Evolutionary conservation across 139 green algal genomes (phyloP).

Genomic region (Ulvella scutata): DNA sequence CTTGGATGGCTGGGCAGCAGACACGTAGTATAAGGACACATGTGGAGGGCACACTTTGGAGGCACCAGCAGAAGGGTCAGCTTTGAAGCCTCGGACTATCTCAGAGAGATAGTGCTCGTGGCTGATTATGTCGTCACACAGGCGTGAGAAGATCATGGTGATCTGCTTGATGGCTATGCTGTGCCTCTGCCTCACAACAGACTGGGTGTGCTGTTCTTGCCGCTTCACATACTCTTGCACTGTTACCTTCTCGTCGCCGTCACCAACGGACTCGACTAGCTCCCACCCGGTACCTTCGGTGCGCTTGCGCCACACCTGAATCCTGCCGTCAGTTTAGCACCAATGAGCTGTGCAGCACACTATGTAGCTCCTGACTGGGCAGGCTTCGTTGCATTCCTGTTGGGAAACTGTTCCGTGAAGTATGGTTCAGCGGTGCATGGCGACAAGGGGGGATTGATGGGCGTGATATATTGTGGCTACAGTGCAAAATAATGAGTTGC

Average conservation of each 20-base stretch:
- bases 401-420: too few species aligned
- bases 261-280: not conserved
- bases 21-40: too few species aligned
- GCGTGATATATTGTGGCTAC: too few species aligned
- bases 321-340: too few species aligned
- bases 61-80: not conserved
- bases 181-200: constrained; percentile 1
- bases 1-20: too few species aligned
- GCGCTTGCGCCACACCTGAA: not conserved
- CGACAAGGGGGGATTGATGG: too few species aligned
- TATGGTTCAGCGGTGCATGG: too few species aligned
- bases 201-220: constrained; percentile 1
- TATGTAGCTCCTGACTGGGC: too few species aligned
- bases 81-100: not conserved
- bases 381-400: too few species aligned
- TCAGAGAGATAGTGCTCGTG: not conserved
- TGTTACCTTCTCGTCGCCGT: not conserved
- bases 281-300: not conserved
- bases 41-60: not conserved
- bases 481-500: too few species aligned
- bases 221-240: not conserved
- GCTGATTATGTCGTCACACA: not conserved
- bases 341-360: too few species aligned
- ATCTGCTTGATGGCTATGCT: not conserved
- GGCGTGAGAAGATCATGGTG: not conserved